phyloP scores from a whole-genome alignment of 371 early-diverging fungal genomes.

The Apophysomyces variabilis region DNA sequence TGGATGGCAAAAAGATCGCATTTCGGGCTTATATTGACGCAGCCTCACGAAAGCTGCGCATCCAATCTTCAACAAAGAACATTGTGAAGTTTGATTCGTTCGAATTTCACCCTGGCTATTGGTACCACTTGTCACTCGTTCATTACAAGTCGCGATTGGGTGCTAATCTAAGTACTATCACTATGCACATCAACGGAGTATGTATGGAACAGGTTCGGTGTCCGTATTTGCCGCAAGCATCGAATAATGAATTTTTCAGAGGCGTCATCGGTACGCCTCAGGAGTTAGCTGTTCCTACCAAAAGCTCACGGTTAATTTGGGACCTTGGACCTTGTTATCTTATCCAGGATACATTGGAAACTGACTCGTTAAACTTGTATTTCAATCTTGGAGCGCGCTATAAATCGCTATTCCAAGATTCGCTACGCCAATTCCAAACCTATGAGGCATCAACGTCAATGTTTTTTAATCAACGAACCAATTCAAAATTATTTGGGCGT shows the following conservation, averaged over 20 bases:
- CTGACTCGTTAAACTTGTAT: slow-evolving; percentile 59
- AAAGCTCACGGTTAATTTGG: slow-evolving; percentile 56
- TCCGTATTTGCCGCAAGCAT: slow-evolving; percentile 58
- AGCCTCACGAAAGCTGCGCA: slow-evolving; percentile 47
- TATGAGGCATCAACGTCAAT: slow-evolving; percentile 68
- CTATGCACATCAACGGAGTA: slow-evolving; percentile 69
- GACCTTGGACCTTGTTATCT: slow-evolving; percentile 73
- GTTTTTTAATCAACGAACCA: slow-evolving; percentile 55
- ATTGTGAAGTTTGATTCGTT: slow-evolving; percentile 51
- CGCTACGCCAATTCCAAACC: slow-evolving; percentile 69
- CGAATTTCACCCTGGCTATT: slow-evolving; percentile 62
- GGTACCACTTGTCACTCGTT: slow-evolving; percentile 76
- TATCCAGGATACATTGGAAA: slow-evolving; percentile 64
- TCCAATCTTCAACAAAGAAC: slow-evolving; percentile 55
- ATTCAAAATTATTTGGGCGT: slow-evolving; percentile 34
- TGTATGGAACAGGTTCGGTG: slow-evolving; percentile 63
- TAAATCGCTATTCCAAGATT: slow-evolving; percentile 70
- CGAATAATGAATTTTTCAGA: slow-evolving; percentile 40
- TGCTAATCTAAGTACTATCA: slow-evolving; percentile 57
- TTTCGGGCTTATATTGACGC: slow-evolving; percentile 54
- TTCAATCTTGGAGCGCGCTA: slow-evolving; percentile 72
- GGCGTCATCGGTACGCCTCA: slow-evolving; percentile 49
- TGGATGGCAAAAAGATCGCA: slow-evolving; percentile 54
- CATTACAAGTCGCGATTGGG: slow-evolving; percentile 67
- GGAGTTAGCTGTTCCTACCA: slow-evolving; percentile 21